Percentiles rank a stretch among this genome's conserved stretches.
Conservation (phyloP, 345 rosid species). For the Tarenaya hassleriana region DNA sequence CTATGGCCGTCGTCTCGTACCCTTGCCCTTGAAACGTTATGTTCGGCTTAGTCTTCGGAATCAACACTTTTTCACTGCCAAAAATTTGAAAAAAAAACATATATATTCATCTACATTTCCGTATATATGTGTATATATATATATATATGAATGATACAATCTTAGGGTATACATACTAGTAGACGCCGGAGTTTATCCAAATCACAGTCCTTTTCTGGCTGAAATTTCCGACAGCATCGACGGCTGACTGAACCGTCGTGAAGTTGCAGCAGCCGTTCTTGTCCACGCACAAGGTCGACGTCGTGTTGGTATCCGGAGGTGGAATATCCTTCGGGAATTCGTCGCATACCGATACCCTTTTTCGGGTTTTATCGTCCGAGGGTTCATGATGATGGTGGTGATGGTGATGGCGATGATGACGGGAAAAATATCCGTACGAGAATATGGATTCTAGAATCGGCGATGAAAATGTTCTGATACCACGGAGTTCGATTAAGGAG, state of each 20-base stretch:
- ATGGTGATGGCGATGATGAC: constrained; percentile 13
- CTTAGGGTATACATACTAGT: constrained; percentile 45
- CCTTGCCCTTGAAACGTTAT: constrained; percentile 92
- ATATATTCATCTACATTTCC: neutral
- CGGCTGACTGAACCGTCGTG: constrained; percentile 74
- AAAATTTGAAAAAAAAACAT: neutral
- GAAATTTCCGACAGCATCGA: constrained; percentile 48
- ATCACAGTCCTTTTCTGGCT: constrained; percentile 57
- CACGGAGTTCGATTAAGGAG: constrained; percentile 14
- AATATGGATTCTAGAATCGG: constrained; percentile 14
- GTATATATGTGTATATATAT: neutral
- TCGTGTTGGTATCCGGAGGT: constrained; percentile 64
- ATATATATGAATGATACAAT: neutral
- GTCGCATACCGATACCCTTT: constrained; percentile 47
- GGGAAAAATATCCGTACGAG: neutral
- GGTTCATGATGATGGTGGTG: constrained; percentile 27
- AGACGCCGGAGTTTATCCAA: constrained; percentile 82
- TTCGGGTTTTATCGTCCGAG: constrained; percentile 18
- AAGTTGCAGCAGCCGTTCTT: constrained; percentile 78
- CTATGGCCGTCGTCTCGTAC: constrained; percentile 65
- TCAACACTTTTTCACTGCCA: constrained; percentile 63
- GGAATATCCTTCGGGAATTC: constrained; percentile 57
- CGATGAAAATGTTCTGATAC: constrained; percentile 10
- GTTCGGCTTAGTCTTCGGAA: constrained; percentile 61
- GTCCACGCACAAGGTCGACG: constrained; percentile 66